These are phyloP conservation scores for Dittrichia graveolens DNA, from an alignment of 129 eudicot genomes.

Conservation along the genomic window DNA sequence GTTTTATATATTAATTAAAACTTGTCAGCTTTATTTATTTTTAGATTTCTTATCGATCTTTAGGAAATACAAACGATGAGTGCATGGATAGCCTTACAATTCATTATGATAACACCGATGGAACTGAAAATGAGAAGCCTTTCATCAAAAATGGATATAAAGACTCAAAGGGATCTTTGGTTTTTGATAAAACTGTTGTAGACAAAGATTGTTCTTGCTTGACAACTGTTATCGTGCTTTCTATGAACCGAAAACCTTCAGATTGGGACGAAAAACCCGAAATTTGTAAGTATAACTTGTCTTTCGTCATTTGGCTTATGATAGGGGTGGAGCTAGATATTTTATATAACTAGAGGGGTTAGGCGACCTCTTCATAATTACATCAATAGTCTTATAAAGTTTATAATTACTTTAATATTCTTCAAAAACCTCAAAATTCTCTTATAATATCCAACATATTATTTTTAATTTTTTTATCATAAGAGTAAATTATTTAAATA, in stretches of 20 bases:
- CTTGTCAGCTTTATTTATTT: neutral
- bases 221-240: conserved; percentile 29
- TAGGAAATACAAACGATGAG: conserved; percentile 31
- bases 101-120: conserved; percentile 29
- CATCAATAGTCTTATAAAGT: no score
- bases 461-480: no score
- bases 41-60: conserved; percentile 31
- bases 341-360: no score
- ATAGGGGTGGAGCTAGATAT: no score
- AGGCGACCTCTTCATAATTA: no score
- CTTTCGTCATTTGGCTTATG: neutral
- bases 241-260: conserved; percentile 32
- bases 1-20: neutral
- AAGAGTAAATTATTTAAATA: no score
- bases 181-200: conserved; percentile 18
- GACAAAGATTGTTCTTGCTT: conserved; percentile 24
- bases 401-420: no score
- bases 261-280: conserved; percentile 35
- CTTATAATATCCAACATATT: no score
- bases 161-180: conserved; percentile 31
- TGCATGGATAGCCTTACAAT: neutral
- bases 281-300: conserved; percentile 39
- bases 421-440: no score
- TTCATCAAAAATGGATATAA: conserved; percentile 31
- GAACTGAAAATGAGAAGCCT: conserved; percentile 35